Evolutionary conservation across 495 filamentous ascomycete genomes (phyloP).

Genomic region (Entonaema liquescens): DNA sequence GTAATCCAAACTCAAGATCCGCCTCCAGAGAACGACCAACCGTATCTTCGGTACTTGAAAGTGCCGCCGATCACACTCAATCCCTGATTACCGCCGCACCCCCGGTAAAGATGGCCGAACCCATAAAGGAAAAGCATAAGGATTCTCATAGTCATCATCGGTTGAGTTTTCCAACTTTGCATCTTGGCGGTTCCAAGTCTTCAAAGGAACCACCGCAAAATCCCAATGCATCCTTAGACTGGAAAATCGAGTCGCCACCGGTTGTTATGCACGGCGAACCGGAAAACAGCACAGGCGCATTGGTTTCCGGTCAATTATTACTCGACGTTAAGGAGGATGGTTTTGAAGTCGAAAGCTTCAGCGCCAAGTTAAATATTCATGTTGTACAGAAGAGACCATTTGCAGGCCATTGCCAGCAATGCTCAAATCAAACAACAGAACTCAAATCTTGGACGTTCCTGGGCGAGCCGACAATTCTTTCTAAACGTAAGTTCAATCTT

Average conservation of each 20-base stretch:
- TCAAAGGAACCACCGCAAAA: conserved; percentile 53
- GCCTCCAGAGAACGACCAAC: conserved; percentile 42
- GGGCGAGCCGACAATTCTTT: conserved; percentile 69
- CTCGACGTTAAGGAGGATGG: conserved; percentile 71
- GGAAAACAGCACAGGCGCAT: conserved; percentile 79
- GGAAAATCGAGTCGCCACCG: conserved; percentile 89
- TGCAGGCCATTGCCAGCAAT: conserved; percentile 76
- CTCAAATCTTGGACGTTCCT: conserved; percentile 83
- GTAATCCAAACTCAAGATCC: conserved; percentile 33
- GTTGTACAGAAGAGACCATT: conserved; percentile 83
- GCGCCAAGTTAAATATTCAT: conserved; percentile 71
- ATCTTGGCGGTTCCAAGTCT: conserved; percentile 54
- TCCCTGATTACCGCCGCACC: conserved; percentile 37
- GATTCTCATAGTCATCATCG: conserved; percentile 55
- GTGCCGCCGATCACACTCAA: conserved; percentile 41
- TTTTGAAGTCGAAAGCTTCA: conserved; percentile 73
- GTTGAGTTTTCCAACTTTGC: conserved; percentile 57
- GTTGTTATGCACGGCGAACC: conserved; percentile 82
- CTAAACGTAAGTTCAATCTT: conserved; percentile 58
- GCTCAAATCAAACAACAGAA: conserved; percentile 71
- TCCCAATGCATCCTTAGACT: conserved; percentile 67
- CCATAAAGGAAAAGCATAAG: conserved; percentile 47
- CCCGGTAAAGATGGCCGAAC: conserved; percentile 44
- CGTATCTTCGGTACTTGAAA: conserved; percentile 47
- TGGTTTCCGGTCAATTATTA: conserved; percentile 85